phyloP scores from a whole-genome alignment of 352 stramenopile species.

The Pythium myriotylum region DNA sequence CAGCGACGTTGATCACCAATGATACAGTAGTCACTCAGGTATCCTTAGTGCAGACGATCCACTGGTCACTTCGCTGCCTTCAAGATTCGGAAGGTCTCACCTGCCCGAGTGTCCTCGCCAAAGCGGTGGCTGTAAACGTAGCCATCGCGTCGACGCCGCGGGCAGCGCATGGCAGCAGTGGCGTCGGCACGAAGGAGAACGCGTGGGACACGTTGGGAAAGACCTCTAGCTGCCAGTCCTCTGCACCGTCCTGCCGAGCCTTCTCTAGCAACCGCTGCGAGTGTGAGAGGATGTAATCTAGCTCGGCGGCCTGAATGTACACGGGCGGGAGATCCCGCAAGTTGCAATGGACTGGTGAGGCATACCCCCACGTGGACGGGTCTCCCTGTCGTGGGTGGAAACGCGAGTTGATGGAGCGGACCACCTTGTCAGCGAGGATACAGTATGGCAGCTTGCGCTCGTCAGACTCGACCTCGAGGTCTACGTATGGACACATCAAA shows the following conservation, averaged over 20 bases:
- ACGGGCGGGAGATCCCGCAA: conserved; percentile 18
- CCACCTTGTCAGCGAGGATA: neutral
- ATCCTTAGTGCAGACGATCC: no score
- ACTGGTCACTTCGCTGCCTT: no score
- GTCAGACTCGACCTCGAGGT: conserved; percentile 25
- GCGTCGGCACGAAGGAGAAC: conserved; percentile 15
- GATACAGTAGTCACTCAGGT: no score
- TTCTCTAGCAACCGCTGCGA: conserved; percentile 3
- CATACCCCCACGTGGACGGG: conserved; percentile 5
- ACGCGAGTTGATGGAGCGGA: neutral
- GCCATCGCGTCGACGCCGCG: conserved; percentile 15
- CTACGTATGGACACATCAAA: conserved; percentile 38
- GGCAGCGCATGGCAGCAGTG: conserved; percentile 6
- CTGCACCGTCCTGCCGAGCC: conserved; percentile 2
- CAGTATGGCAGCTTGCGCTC: conserved; percentile 6
- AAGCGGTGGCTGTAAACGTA: no score
- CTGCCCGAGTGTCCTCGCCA: no score
- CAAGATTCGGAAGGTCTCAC: no score
- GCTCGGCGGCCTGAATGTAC: conserved; percentile 18
- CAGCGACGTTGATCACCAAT: no score
- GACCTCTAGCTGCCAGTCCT: conserved; percentile 16
- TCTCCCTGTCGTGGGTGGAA: neutral
- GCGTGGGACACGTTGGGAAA: conserved; percentile 21
- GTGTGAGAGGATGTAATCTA: conserved; percentile 17
- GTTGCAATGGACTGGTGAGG: conserved; percentile 21